phyloP scores from a whole-genome alignment of 208 protist species.

The Trypanosomatidae sp. region DNA sequence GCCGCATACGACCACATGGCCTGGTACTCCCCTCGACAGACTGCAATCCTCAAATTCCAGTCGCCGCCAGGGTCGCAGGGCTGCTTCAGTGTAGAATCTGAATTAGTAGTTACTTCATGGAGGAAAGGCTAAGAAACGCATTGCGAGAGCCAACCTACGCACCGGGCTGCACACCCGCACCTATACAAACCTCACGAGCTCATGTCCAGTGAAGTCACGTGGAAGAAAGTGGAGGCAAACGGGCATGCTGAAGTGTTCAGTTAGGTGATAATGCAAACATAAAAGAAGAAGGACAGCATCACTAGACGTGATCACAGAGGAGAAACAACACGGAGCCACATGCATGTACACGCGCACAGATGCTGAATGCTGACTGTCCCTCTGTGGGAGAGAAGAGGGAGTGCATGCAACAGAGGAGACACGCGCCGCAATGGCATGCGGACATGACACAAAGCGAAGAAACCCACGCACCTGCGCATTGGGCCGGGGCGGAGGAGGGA shows the following conservation, averaged over 20 bases:
- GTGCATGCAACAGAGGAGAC: background rate
- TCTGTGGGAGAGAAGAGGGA: background rate
- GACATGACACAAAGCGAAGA: background rate
- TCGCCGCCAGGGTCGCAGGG: background rate
- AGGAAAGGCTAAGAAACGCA: background rate
- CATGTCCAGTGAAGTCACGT: background rate
- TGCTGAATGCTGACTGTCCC: background rate
- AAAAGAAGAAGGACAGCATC: background rate
- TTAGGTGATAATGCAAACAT: background rate
- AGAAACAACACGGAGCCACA: background rate
- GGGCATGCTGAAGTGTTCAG: background rate
- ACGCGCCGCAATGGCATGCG: background rate
- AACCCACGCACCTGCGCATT: background rate
- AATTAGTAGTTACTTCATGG: background rate
- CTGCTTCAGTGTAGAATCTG: background rate
- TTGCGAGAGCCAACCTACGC: background rate
- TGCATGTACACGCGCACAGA: background rate
- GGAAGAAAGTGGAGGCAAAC: background rate
- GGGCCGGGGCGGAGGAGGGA: background rate
- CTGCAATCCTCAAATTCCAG: background rate
- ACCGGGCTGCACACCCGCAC: background rate
- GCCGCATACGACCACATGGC: background rate
- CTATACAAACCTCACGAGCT: background rate
- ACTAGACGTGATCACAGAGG: background rate
- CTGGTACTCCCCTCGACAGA: background rate